phyloP scores from a whole-genome alignment of 2,329 filamentous ascomycete genomes.

The Fonsecaea monophora region DNA sequence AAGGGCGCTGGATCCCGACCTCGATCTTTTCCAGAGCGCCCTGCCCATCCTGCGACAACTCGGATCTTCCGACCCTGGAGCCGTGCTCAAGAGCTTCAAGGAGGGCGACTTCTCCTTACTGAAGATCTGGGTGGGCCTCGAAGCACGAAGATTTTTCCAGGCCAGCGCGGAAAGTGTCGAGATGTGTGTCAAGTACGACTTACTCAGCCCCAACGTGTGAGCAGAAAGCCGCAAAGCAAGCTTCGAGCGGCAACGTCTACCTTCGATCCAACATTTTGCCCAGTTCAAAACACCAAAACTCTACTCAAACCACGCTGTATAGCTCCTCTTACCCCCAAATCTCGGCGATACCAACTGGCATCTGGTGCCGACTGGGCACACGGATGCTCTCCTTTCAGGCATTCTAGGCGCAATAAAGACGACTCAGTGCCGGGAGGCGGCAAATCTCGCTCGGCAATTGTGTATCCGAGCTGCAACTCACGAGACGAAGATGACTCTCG shows the following conservation, averaged over 20 bases:
- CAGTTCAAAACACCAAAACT: background rate
- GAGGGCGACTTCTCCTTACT: conserved; percentile 83
- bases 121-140: conserved; percentile 87
- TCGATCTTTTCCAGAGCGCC: conserved; percentile 85
- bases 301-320: background rate
- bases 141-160: conserved; percentile 86
- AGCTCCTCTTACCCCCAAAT: background rate
- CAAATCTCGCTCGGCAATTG: background rate
- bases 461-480: background rate
- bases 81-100: conserved; percentile 67
- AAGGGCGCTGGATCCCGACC: conserved; percentile 79
- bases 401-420: background rate
- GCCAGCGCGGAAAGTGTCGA: conserved; percentile 90
- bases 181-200: conserved; percentile 87
- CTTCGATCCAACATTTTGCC: background rate
- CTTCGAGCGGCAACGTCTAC: background rate
- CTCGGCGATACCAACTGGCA: background rate
- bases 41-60: conserved; percentile 89
- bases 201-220: conserved; percentile 62
- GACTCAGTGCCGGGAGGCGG: background rate
- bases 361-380: background rate
- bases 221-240: background rate
- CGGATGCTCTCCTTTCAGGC: background rate
- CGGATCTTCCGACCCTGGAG: conserved; percentile 73
- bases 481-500: background rate